phyloP scores from a whole-genome alignment of 257 asterid genomes.

The Phtheirospermum japonicum region DNA sequence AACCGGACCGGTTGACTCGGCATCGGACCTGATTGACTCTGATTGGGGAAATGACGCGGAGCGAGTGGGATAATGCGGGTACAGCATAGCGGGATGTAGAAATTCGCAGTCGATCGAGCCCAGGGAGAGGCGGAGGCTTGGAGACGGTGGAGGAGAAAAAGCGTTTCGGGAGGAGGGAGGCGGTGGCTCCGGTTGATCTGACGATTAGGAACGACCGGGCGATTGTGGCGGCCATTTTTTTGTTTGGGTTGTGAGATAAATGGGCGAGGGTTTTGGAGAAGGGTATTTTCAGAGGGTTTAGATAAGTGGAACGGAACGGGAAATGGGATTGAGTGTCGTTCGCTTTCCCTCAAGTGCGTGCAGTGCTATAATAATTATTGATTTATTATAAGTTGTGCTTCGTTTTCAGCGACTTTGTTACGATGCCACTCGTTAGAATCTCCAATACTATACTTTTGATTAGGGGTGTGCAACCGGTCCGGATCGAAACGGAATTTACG shows the following conservation, averaged over 20 bases:
- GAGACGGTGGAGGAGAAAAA: constrained; percentile 44
- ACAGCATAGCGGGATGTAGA: constrained; percentile 29
- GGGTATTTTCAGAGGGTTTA: neutral
- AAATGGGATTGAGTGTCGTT: neutral
- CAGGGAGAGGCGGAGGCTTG: constrained; percentile 45
- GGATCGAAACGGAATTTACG: too few species aligned
- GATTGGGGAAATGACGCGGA: constrained; percentile 31
- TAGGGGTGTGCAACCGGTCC: too few species aligned
- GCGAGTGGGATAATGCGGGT: constrained; percentile 35
- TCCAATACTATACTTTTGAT: too few species aligned
- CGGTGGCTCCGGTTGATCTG: constrained; percentile 45
- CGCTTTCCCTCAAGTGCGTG: constrained; percentile 4
- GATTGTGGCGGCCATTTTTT: constrained; percentile 51
- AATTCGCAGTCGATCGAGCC: constrained; percentile 33
- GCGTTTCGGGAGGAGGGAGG: constrained; percentile 40
- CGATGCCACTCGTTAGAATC: neutral
- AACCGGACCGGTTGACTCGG: constrained; percentile 69
- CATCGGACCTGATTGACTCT: constrained; percentile 51
- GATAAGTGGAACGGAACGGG: constrained; percentile 15
- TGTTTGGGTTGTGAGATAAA: constrained; percentile 1
- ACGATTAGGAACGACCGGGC: constrained; percentile 47
- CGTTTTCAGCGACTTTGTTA: neutral
- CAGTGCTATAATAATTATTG: neutral
- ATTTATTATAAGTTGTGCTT: too few species aligned
- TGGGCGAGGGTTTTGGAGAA: constrained; percentile 29